Percentiles rank a stretch among this genome's conserved stretches.
Evolutionary conservation across 139 green algal species (phyloP).

Genomic region (Auxenochlorella protothecoides): DNA sequence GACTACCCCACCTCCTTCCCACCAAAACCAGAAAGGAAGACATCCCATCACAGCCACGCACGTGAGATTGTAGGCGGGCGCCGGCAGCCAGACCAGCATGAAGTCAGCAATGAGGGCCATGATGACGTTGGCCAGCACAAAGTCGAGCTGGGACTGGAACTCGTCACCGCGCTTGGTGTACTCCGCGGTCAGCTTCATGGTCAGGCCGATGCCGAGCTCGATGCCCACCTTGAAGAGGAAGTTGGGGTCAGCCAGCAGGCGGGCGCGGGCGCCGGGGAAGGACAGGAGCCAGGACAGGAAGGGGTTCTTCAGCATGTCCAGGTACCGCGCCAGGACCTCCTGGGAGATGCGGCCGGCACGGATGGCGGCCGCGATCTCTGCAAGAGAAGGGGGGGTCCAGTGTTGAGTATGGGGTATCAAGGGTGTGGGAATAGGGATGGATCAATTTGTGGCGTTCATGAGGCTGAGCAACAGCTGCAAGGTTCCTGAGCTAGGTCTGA

Average conservation of each 20-base stretch:
- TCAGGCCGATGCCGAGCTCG: conserved; percentile 84
- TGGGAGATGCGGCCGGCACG: conserved; percentile 39
- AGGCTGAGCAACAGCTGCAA: too few relatives aligned
- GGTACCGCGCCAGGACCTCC: conserved; percentile 60
- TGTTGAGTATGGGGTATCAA: too few relatives aligned
- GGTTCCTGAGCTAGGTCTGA: too few relatives aligned
- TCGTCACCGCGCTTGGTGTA: conserved; percentile 58
- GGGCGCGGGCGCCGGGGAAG: conserved; percentile 75
- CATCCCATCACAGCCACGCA: neutral
- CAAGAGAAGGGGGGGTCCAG: neutral
- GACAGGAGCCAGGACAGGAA: conserved; percentile 46
- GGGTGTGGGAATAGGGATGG: too few relatives aligned
- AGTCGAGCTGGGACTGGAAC: conserved; percentile 78
- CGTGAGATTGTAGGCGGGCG: conserved; percentile 67
- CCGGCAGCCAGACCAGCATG: conserved; percentile 97
- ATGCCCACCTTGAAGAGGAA: conserved; percentile 84
- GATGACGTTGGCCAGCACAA: conserved; percentile 89
- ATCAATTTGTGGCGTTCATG: too few relatives aligned
- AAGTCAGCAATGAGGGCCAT: conserved; percentile 98
- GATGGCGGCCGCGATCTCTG: conserved; percentile 57
- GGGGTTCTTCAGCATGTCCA: conserved; percentile 55
- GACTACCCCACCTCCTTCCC: too few relatives aligned
- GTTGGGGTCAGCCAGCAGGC: conserved; percentile 80
- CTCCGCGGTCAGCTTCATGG: conserved; percentile 87
- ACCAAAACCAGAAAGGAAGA: too few relatives aligned